Evolutionary conservation across 2,329 filamentous ascomycete genomes (phyloP).

Genomic region (Trichoderma oligosporum): DNA sequence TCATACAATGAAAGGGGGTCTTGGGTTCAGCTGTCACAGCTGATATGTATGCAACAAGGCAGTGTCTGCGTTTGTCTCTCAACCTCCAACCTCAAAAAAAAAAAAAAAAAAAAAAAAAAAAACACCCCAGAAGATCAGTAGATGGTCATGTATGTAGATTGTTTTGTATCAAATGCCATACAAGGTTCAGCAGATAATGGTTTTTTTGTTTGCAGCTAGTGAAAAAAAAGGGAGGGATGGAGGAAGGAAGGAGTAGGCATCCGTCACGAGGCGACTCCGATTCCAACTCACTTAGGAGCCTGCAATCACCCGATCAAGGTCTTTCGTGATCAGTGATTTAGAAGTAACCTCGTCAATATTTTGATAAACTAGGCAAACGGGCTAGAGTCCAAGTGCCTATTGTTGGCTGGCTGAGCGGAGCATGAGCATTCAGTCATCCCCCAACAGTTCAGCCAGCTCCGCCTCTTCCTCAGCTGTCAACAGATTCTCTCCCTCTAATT

Average conservation of each 20-base stretch:
- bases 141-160: background rate
- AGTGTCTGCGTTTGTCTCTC: background rate
- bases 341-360: background rate
- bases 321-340: background rate
- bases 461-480: slow-evolving; percentile 89
- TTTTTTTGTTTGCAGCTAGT: background rate
- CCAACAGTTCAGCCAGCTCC: slow-evolving; percentile 88
- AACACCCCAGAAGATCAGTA: background rate
- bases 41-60: background rate
- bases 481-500: slow-evolving; percentile 44
- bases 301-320: background rate
- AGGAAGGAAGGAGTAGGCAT: background rate
- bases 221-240: no score
- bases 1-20: no score
- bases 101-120: no score
- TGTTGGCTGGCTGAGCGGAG: background rate
- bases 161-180: slow-evolving; percentile 1
- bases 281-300: background rate
- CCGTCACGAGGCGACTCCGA: background rate
- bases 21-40: no score
- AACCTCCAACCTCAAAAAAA: background rate
- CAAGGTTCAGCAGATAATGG: background rate
- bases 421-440: slow-evolving; percentile 46
- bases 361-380: background rate
- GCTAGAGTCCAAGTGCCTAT: background rate